Evolutionary conservation across 106 monocot genomes (phyloP), one percentile per base, ranked within the genome.

Genomic region (Acorus gramineus): DNA sequence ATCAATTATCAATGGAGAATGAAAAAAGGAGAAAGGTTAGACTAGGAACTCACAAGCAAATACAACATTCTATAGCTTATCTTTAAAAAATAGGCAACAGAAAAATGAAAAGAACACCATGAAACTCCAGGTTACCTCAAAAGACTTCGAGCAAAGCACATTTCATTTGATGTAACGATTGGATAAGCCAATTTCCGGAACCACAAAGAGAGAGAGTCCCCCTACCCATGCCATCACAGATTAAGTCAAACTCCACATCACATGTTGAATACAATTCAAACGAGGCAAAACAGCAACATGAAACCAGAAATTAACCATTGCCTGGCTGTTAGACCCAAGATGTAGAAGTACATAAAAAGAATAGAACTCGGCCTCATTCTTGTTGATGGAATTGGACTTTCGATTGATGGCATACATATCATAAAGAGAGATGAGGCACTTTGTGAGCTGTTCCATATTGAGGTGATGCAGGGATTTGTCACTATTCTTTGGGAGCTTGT

Each of bases 361-460:
- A 79, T 84, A 82, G 64, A 79, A 98, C 54, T 98, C 88, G 51
- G 75, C 75, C 81, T 85, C 80, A 49, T 91, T 88, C 55, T 66
- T 80, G 63, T 57, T 81, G 63, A 73, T 66, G 10, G 61, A 63
- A 4, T 76, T 66, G 46, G 66, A 67, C 14, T 46, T 81, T 69
- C 64, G 67, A 70, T 78, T 83, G 45, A 67, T 52, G 71, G 61
- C 47, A 82, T 98, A 98, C 54, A 91, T 67, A 66, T 88, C 77
- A 69, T 81, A 83, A 52, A 98, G 87, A 11, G 87, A 81, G 52
- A 81, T 61, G 43, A 92, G 83, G 50, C 82, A 83, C 71, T 98
- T 98, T 44, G 74, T 76, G 59, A 98, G 79, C 68, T 98, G 98
- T 64, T 98, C 98, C 88, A 84, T 76, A 78, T 98, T 98, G 45